Conservation (phyloP, 2,329 filamentous ascomycete genomes). For the Paraphaeosphaeria minitans region DNA sequence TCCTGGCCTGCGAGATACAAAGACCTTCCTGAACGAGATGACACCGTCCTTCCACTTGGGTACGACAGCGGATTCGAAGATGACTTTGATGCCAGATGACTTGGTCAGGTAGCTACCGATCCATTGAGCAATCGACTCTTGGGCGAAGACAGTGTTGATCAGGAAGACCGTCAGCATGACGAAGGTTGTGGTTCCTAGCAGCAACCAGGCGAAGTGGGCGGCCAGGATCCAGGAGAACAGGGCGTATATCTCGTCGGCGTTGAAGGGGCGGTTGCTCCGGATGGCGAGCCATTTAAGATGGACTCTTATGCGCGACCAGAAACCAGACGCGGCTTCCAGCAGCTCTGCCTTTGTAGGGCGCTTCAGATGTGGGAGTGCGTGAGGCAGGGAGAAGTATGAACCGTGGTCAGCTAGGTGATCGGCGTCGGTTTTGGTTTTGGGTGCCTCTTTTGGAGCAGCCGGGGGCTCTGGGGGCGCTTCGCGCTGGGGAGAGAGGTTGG, state of each 20-base stretch:
- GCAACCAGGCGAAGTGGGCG: constrained; percentile 91
- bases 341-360: constrained; percentile 93
- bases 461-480: constrained; percentile 33
- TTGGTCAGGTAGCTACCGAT: constrained; percentile 94
- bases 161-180: constrained; percentile 88
- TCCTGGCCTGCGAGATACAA: constrained; percentile 88
- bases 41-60: constrained; percentile 95
- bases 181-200: constrained; percentile 97
- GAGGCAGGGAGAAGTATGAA: constrained; percentile 57
- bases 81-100: constrained; percentile 88
- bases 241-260: constrained; percentile 92
- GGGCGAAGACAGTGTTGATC: constrained; percentile 95
- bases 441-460: constrained; percentile 22
- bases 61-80: constrained; percentile 97
- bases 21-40: constrained; percentile 95
- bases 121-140: constrained; percentile 93
- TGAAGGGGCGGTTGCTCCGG: constrained; percentile 90
- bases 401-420: constrained; percentile 28
- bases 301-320: constrained; percentile 87
- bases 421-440: constrained; percentile 29
- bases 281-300: constrained; percentile 99
- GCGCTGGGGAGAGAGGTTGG: constrained; percentile 39
- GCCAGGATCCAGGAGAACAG: constrained; percentile 95
- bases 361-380: constrained; percentile 71
- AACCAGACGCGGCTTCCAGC: constrained; percentile 86